These are phyloP conservation scores for Flaveria ramosissima DNA, from an alignment of 129 eudicot species.

Conservation along the genomic window DNA sequence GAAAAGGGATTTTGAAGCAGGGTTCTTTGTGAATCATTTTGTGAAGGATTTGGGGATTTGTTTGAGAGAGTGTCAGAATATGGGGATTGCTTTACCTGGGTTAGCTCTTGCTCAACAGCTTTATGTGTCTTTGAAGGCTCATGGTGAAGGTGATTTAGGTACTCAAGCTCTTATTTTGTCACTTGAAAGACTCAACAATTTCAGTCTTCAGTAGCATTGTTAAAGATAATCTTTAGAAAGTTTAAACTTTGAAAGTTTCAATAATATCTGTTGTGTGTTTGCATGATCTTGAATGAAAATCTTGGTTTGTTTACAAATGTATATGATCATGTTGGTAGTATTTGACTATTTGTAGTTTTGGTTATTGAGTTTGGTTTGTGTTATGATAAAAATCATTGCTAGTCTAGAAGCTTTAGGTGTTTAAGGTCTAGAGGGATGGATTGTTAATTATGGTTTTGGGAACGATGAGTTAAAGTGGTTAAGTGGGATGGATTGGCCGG, in stretches of 20 bases:
- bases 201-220: slow-evolving; percentile 32
- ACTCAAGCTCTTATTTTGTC: slow-evolving; percentile 92
- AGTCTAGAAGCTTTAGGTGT: no score
- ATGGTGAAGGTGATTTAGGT: slow-evolving; percentile 93
- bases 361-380: slow-evolving; percentile 3
- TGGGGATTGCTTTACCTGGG: slow-evolving; percentile 90
- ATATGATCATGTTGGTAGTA: neutral
- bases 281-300: neutral
- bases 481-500: no score
- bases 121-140: slow-evolving; percentile 85
- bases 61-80: slow-evolving; percentile 77
- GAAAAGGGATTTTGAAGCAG: slow-evolving; percentile 88
- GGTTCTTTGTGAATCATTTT: slow-evolving; percentile 93
- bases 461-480: no score
- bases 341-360: neutral
- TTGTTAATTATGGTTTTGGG: no score
- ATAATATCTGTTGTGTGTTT: slow-evolving; percentile 22
- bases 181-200: slow-evolving; percentile 80
- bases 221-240: slow-evolving; percentile 2
- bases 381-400: neutral
- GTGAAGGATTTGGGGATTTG: slow-evolving; percentile 98
- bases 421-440: no score
- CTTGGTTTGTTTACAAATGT: neutral
- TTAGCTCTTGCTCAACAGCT: slow-evolving; percentile 98
- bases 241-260: neutral